Base-by-base conservation (phyloP, 1,284 basidiomycete genomes). In the Cerrena zonata region DNA sequence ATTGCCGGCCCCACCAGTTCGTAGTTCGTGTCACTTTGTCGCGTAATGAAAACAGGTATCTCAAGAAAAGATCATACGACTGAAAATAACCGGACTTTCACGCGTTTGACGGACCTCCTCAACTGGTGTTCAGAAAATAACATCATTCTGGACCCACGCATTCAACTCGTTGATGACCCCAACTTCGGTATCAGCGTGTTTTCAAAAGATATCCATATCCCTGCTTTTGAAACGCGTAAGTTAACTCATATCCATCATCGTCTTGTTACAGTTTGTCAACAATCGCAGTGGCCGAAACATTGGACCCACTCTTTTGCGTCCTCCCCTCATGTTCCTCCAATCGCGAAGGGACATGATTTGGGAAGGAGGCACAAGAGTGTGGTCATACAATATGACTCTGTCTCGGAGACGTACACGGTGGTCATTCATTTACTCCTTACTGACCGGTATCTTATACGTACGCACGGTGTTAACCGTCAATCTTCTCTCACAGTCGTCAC, bases 401-500 rank as follows among this genome's bases (percentile, higher is more conserved):
- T 34, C 30, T 34, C 15, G 30, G 15, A 34, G 30, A 34, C 15
- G n/a, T n/a, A n/a, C n/a, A n/a, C n/a, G n/a, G n/a, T n/a, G n/a
- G n/a, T n/a, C 23, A n/a, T 44, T 45, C n/a, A 19, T 12, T 48
- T 37, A 30, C 30, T 18, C 10, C 34, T 34, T 43, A 30, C 26
- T 19, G 13, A 12, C 43, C 24, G 21, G 40, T 34, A 15, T 50
- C 43, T 15, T 45, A 42, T 42, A 19, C 11, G 34, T 26, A 42
- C n/a, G 48, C 37, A 45, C 25, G 38, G 41, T 37, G 26, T 41
- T 21, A 34, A 18, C 30, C 34, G 25, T 3, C n/a, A 18, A n/a
- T 18, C 39, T 41, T 41, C n/a, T 10, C 39, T 44, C 21, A 24
- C 55, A 89, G 87, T 89, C 47, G 83, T 80, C 13, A 70, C 71